A percentile compares a stretch with the other conserved stretches of the same genome.
Conservation (phyloP, 192 early-diverging fungal species). For the Rhizophagus prolifer region DNA sequence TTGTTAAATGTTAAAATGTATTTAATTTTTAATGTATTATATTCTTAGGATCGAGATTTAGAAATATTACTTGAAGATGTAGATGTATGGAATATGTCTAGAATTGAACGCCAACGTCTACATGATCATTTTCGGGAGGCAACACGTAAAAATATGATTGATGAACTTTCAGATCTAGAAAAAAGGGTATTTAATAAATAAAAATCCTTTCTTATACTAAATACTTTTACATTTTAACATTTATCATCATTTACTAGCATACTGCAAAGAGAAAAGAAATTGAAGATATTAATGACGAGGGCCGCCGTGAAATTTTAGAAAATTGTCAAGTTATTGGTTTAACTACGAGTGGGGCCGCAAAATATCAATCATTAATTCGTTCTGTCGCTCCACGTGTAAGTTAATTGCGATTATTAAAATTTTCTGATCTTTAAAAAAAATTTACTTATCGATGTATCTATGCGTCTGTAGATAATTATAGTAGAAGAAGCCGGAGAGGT, state of each 20-base stretch:
- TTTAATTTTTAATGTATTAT: not conserved
- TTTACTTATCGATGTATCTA: not conserved
- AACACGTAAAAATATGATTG: not conserved
- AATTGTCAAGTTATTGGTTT: conserved; percentile 41
- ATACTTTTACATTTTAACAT: not conserved
- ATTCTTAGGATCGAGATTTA: not conserved
- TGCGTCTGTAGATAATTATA: conserved; percentile 47
- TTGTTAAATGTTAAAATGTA: not conserved
- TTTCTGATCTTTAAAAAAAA: not conserved
- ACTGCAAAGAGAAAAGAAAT: conserved; percentile 6
- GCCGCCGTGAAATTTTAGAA: conserved; percentile 27
- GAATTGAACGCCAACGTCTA: not conserved
- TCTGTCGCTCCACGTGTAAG: conserved; percentile 11
- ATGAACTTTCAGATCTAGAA: not conserved
- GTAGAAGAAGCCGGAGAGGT: conserved; percentile 61
- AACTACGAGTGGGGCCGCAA: conserved; percentile 52
- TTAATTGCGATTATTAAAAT: not conserved
- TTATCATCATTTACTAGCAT: not conserved
- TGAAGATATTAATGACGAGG: conserved; percentile 20
- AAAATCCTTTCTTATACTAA: not conserved
- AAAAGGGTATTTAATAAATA: not conserved
- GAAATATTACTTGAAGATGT: conserved; percentile 8
- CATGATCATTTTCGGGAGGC: conserved; percentile 6
- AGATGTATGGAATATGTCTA: conserved; percentile 30
- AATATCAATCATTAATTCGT: conserved; percentile 29